phyloP scores from a whole-genome alignment of 2,329 filamentous ascomycete species.

The Scedosporium apiospermum region DNA sequence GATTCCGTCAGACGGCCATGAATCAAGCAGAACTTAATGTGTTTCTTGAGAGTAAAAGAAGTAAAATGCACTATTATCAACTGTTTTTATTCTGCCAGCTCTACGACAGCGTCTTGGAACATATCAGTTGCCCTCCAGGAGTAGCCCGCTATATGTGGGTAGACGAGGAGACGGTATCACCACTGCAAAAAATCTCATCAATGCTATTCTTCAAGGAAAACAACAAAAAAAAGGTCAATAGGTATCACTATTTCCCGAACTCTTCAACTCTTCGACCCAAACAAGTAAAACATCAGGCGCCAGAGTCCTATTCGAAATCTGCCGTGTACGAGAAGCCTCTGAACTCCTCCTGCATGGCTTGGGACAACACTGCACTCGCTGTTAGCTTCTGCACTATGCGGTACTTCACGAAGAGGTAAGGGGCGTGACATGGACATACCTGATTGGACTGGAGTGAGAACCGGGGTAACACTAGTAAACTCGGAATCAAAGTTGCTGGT shows the following conservation, averaged over 20 bases:
- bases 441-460: slow-evolving; percentile 92
- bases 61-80: background rate
- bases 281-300: background rate
- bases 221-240: background rate
- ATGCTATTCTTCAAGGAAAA: background rate
- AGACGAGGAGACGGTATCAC: background rate
- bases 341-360: slow-evolving; percentile 99
- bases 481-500: slow-evolving; percentile 99
- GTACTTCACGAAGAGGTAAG: background rate
- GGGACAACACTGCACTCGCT: slow-evolving; percentile 64
- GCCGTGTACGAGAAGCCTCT: slow-evolving; percentile 95
- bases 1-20: no score
- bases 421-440: slow-evolving; percentile 51
- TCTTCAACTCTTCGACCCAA: background rate
- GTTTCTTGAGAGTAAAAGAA: background rate
- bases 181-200: background rate
- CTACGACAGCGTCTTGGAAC: background rate
- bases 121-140: background rate
- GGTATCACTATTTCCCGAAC: background rate
- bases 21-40: no score
- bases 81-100: background rate
- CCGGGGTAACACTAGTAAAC: slow-evolving; percentile 96
- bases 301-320: slow-evolving; percentile 59
- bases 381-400: background rate
- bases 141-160: background rate